Evolutionary conservation across 306 rosid species (phyloP).

Genomic region (Cucumis melo): DNA sequence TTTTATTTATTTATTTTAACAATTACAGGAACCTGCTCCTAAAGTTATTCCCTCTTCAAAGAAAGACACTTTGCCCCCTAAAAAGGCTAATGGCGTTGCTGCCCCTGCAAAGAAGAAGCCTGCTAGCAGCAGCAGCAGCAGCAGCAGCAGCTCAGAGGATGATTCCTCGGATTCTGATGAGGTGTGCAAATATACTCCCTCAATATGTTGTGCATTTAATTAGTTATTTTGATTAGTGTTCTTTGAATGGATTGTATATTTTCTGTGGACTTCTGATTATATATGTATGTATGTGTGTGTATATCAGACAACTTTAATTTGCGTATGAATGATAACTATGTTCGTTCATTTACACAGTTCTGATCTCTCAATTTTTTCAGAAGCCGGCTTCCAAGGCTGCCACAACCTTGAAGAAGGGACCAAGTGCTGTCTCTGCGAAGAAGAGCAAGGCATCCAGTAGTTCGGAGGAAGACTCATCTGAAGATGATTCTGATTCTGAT

Average conservation of each 20-base stretch:
- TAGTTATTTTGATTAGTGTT: too few species aligned
- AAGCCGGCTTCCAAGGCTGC: conserved; percentile 21
- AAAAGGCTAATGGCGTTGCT: conserved; percentile 33
- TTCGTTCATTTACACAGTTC: neutral
- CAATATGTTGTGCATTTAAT: too few species aligned
- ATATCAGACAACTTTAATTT: too few species aligned
- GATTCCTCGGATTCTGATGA: conserved; percentile 3
- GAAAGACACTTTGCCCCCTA: conserved; percentile 12
- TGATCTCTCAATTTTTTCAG: neutral
- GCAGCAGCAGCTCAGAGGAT: conserved; percentile 5
- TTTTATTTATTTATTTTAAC: too few species aligned
- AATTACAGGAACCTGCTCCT: conserved; percentile 22
- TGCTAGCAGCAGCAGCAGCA: neutral
- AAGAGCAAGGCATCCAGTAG: conserved; percentile 14
- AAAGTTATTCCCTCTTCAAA: conserved; percentile 18
- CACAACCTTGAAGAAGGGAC: conserved; percentile 12
- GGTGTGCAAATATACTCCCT: neutral
- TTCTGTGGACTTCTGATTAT: neutral
- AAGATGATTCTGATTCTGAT: conserved; percentile 25
- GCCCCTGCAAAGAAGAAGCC: conserved; percentile 16
- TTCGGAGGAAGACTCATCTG: conserved; percentile 20
- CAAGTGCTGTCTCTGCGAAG: conserved; percentile 7
- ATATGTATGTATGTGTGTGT: neutral
- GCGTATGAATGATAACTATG: neutral
- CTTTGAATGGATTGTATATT: neutral